Evolutionary conservation across 306 rosid species (phyloP).

Genomic region (Betula pendula): DNA sequence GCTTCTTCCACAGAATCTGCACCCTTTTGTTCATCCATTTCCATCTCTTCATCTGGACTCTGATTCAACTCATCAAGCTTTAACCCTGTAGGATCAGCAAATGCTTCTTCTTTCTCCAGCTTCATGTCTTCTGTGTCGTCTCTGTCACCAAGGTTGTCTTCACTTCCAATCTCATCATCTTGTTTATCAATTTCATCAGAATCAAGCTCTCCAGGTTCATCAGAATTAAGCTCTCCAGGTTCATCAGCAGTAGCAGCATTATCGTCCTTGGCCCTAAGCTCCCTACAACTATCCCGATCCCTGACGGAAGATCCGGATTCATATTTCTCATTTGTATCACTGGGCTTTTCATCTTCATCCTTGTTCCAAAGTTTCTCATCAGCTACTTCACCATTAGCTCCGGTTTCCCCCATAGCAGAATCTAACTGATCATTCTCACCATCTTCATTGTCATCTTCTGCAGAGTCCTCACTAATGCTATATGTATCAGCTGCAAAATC

Average conservation of each 20-base stretch:
- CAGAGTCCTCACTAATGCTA: conserved; percentile 81
- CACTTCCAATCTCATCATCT: conserved; percentile 42
- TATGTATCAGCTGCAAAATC: conserved; percentile 70
- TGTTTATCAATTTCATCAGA: conserved; percentile 35
- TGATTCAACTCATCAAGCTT: conserved; percentile 59
- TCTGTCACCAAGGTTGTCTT: conserved; percentile 42
- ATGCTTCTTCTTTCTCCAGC: conserved; percentile 60
- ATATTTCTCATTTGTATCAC: conserved; percentile 52
- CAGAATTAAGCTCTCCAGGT: conserved; percentile 45
- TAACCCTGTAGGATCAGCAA: conserved; percentile 55
- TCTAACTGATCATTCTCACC: conserved; percentile 64
- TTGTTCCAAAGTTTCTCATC: conserved; percentile 72
- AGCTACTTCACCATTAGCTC: conserved; percentile 59
- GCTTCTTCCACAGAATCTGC: conserved; percentile 52
- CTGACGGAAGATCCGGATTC: conserved; percentile 70
- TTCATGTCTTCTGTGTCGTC: conserved; percentile 48
- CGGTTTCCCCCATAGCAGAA: conserved; percentile 72
- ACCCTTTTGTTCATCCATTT: conserved; percentile 47
- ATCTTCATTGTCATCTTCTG: conserved; percentile 57
- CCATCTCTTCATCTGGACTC: conserved; percentile 50
- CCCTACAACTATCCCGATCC: conserved; percentile 61
- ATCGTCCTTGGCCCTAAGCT: conserved; percentile 83
- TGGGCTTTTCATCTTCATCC: conserved; percentile 64
- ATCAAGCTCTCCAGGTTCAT: conserved; percentile 41
- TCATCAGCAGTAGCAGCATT: conserved; percentile 41